Base-by-base conservation (phyloP, 306 rosid genomes). In the Prunus campanulata region DNA sequence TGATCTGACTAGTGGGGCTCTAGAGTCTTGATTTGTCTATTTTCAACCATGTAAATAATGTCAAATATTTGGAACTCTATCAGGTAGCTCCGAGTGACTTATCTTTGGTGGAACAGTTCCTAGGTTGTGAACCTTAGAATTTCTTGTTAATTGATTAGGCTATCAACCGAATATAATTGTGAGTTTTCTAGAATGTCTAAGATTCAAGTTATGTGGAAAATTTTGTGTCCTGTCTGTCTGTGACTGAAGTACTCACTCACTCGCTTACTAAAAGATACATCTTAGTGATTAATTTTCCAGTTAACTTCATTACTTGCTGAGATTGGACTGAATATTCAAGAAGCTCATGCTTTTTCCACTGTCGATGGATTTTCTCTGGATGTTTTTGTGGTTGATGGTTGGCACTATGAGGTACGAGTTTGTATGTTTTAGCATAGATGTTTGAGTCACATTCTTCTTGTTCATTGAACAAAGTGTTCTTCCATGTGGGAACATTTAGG, bases 321-420 rank as follows among this genome's bases (percentile, higher is more conserved):
- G 77, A 76, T 93, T 78, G 98, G 98, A 68, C 88, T 96, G 72
- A 96, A 96, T 89, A 96, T 96, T 86, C 97, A 90, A 88, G 99
- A 96, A 89, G 99, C 99, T 76, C 99, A 96, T 86, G 99, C 97
- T 15, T 96, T 96, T 86, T 96, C 99, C 54, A 92, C 99, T 62
- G 85, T 78, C 30, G 99, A 96, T 83, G 99, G 99, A 77, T 96
- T 84, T 85, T 96, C 99, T 84, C 84, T 96, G 83, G 99, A 96
- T 87, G 99, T 93, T 80, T 96, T 96, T 59, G 98, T 96, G 12
- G 97, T 96, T 71, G 97, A 85, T 83, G 98, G 99, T 55, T 96
- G 99, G 98, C 89, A 83, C 56, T 80, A 60, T 49, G 99, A 92
- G 99, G 99, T 92, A 92, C 75, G 78, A 74, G 61, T 78, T 67